A percentile compares a stretch with the other conserved stretches of the same genome.
phyloP scores from a whole-genome alignment of 2,329 filamentous ascomycete species.

The Nannizzia gypsea region DNA sequence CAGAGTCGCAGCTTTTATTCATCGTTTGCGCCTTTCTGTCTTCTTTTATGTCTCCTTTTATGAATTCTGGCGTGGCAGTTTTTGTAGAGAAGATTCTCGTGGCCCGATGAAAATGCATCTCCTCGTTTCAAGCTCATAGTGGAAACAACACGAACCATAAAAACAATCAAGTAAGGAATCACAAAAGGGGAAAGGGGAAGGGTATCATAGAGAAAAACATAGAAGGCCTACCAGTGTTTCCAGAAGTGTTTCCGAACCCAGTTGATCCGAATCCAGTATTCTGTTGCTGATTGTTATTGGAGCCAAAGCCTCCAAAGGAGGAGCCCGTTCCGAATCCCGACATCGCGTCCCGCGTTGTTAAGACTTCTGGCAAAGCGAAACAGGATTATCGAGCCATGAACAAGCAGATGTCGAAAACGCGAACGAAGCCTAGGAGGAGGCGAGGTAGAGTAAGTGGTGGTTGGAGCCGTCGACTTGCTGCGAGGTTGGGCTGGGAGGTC shows the following conservation, averaged over 20 bases:
- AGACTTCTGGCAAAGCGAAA: not conserved
- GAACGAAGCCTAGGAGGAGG: not conserved
- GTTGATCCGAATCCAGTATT: conserved; percentile 13
- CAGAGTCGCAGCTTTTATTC: conserved; percentile 5
- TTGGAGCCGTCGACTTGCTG: not conserved
- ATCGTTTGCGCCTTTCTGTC: not conserved
- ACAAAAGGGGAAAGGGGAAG: not conserved
- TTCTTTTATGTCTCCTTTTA: not conserved
- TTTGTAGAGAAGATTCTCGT: not conserved
- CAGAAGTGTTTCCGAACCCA: conserved; percentile 9
- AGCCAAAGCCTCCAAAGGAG: conserved; percentile 14
- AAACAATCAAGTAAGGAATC: conserved; percentile 6
- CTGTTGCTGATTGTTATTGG: conserved; percentile 12
- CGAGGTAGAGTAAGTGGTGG: not conserved
- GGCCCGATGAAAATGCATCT: conserved; percentile 5
- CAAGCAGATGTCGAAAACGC: not conserved
- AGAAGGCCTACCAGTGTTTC: conserved; percentile 12
- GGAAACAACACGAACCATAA: conserved; percentile 5
- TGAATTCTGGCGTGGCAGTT: not conserved
- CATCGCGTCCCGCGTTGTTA: conserved; percentile 9
- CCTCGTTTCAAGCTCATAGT: conserved; percentile 3
- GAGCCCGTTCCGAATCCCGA: conserved; percentile 13
- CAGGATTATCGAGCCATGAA: not conserved
- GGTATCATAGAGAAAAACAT: not conserved
- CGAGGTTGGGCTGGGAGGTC: not conserved